Conservation (phyloP, 208 protist species). For the Acanthamoeba healyi region DNA sequence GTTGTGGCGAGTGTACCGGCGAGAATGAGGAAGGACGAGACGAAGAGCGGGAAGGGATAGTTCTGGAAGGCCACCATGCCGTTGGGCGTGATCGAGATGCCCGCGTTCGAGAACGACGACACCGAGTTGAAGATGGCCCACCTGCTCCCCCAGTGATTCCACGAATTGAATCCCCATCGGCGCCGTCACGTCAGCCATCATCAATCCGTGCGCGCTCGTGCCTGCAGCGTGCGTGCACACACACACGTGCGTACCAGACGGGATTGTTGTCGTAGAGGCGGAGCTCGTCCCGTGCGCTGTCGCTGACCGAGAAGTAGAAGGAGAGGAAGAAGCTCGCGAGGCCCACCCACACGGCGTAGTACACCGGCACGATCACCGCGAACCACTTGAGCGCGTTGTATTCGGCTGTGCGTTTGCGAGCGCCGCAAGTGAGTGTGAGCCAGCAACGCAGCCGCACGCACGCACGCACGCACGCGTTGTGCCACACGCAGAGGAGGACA, state of each 20-base stretch:
- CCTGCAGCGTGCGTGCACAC: neutral
- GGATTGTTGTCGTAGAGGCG: neutral
- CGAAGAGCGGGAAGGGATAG: slow-evolving; percentile 41
- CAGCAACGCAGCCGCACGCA: neutral
- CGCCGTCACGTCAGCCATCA: neutral
- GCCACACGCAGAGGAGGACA: neutral
- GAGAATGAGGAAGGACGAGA: slow-evolving; percentile 61
- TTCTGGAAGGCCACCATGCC: slow-evolving; percentile 21
- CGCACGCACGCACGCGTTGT: neutral
- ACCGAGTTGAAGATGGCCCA: slow-evolving; percentile 65
- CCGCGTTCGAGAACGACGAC: slow-evolving; percentile 49
- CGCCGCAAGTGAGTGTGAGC: too few species aligned
- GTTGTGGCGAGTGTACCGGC: neutral
- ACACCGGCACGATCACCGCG: slow-evolving; percentile 9
- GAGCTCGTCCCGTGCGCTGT: neutral
- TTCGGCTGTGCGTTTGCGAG: neutral
- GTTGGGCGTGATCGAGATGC: slow-evolving; percentile 16
- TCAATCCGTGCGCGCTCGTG: neutral
- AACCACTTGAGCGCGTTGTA: slow-evolving; percentile 37
- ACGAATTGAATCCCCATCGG: neutral
- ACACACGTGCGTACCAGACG: neutral
- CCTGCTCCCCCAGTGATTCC: neutral
- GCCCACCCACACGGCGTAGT: neutral
- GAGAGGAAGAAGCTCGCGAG: neutral
- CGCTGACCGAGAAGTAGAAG: slow-evolving; percentile 8